A percentile compares a stretch with the other conserved stretches of the same genome.
These are phyloP conservation scores for Lycium barbarum DNA, from an alignment of 257 asterid species.

Conservation along the genomic window DNA sequence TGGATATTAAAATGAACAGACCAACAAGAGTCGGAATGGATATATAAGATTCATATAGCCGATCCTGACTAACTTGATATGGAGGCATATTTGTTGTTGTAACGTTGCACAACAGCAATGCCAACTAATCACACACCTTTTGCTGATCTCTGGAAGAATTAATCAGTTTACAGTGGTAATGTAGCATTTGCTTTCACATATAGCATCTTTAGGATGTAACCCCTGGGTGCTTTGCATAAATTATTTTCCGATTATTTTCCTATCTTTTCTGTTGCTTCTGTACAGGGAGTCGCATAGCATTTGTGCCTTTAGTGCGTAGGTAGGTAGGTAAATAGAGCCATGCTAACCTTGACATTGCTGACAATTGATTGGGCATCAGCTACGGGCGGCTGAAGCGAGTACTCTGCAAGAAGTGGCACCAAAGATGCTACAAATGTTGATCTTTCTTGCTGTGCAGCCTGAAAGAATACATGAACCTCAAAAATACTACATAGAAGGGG, in stretches of 20 bases:
- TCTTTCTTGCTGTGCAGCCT: slow-evolving; percentile 97
- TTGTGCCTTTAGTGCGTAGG: not conserved
- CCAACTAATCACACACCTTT: slow-evolving; percentile 13
- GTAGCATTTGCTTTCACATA: slow-evolving; percentile 15
- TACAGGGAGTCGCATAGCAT: slow-evolving; percentile 2
- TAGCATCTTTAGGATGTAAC: slow-evolving; percentile 3
- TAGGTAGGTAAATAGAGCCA: not conserved
- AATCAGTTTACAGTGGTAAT: slow-evolving; percentile 12
- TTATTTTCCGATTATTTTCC: not conserved
- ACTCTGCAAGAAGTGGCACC: slow-evolving; percentile 96
- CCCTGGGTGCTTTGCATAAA: not conserved
- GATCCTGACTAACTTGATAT: not conserved
- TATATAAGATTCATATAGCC: slow-evolving; percentile 3
- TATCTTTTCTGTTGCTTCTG: not conserved
- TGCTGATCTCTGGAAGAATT: slow-evolving; percentile 19
- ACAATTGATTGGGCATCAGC: slow-evolving; percentile 97
- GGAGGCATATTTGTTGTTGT: slow-evolving; percentile 22
- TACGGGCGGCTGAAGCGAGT: slow-evolving; percentile 87
- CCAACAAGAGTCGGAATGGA: slow-evolving; percentile 12
- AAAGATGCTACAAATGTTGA: slow-evolving; percentile 74
- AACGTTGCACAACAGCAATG: not conserved
- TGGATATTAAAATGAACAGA: not conserved
- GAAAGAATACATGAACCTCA: slow-evolving; percentile 48
- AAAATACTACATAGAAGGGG: slow-evolving; percentile 26
- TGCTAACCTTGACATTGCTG: slow-evolving; percentile 83